These are phyloP conservation scores for Trypanosoma brucei DNA, from an alignment of 208 protist species.

Conservation along the genomic window DNA sequence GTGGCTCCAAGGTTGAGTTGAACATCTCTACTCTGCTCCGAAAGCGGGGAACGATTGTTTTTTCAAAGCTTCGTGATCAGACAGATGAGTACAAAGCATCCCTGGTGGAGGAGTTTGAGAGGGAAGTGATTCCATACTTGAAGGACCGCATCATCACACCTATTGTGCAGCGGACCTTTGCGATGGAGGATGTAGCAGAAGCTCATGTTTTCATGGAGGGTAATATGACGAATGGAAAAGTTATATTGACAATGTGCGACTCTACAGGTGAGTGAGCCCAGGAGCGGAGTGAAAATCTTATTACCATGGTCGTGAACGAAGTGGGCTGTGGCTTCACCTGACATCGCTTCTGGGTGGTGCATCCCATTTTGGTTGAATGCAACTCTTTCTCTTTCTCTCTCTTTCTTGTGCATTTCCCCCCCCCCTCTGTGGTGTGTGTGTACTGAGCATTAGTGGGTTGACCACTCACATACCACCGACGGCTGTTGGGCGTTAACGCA, in stretches of 20 bases:
- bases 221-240: constrained; percentile 59
- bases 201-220: constrained; percentile 59
- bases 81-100: constrained; percentile 49
- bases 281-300: not conserved
- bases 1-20: constrained; percentile 48
- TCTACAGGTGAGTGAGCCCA: constrained; percentile 1
- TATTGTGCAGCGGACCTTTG: constrained; percentile 61
- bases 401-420: too few relatives aligned
- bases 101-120: constrained; percentile 47
- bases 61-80: constrained; percentile 68
- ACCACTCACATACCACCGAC: too few relatives aligned
- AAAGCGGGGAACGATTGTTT: constrained; percentile 59
- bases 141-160: constrained; percentile 44
- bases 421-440: too few relatives aligned
- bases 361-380: too few relatives aligned
- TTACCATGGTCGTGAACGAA: too few relatives aligned
- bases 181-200: constrained; percentile 57
- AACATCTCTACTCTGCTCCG: constrained; percentile 59
- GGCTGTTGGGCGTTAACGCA: too few relatives aligned
- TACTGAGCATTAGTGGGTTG: too few relatives aligned
- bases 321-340: too few relatives aligned
- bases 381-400: too few relatives aligned
- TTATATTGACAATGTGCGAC: constrained; percentile 42
- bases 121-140: constrained; percentile 60
- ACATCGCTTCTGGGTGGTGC: too few relatives aligned